These are phyloP conservation scores for Ceratobasidium sp. DNA, from an alignment of 1,284 basidiomycete genomes.

Conservation along the genomic window DNA sequence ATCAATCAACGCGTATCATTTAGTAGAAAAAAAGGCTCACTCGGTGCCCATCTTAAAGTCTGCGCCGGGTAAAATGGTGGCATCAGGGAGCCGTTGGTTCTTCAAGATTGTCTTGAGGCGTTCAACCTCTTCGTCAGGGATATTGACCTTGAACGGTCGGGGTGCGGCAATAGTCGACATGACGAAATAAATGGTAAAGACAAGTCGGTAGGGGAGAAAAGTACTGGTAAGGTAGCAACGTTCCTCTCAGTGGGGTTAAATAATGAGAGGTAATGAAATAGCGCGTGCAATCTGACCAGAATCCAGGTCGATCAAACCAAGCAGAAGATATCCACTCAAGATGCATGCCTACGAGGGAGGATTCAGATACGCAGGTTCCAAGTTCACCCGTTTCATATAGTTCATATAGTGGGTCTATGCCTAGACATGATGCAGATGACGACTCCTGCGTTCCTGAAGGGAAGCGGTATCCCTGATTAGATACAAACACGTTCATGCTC, in stretches of 20 bases:
- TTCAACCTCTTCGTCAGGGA: constrained; percentile 24
- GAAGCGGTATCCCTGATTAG: too few relatives aligned
- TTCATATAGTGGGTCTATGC: too few relatives aligned
- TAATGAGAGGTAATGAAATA: neutral
- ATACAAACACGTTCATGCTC: too few relatives aligned
- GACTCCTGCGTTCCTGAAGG: too few relatives aligned
- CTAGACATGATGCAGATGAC: too few relatives aligned
- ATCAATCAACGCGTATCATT: neutral
- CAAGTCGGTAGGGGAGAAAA: neutral
- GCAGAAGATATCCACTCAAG: neutral
- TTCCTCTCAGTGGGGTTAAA: neutral
- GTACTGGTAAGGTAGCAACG: neutral
- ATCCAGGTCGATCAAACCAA: neutral
- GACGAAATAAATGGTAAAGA: neutral
- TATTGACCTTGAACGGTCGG: constrained; percentile 26
- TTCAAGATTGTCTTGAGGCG: constrained; percentile 11
- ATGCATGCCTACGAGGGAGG: neutral
- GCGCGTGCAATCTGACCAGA: neutral
- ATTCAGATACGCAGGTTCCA: too few relatives aligned
- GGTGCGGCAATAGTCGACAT: constrained; percentile 5
- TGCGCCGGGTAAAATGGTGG: constrained; percentile 20
- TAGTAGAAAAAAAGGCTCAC: neutral
- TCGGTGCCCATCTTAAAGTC: constrained; percentile 19
- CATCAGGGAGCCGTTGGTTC: constrained; percentile 20
- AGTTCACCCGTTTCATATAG: too few relatives aligned